These are phyloP conservation scores for Globisporangium nagaii DNA, from an alignment of 352 stramenopile species.

Conservation along the genomic window DNA sequence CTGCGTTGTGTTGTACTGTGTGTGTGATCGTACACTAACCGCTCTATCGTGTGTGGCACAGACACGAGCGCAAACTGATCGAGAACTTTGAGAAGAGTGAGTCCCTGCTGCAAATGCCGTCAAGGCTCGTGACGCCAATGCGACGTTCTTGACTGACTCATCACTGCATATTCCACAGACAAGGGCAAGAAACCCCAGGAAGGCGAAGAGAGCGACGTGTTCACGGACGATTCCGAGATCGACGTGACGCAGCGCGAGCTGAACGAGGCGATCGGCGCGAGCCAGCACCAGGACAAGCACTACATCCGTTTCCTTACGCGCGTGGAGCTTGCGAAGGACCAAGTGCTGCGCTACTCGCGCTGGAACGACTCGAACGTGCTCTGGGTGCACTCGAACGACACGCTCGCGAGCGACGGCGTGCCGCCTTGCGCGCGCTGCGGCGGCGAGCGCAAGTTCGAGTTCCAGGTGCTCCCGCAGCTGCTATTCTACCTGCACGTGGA, in stretches of 20 bases:
- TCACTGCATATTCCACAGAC: slow-evolving; percentile 11
- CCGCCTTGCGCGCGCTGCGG: slow-evolving; percentile 82
- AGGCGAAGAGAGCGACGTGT: slow-evolving; percentile 37
- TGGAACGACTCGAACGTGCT: slow-evolving; percentile 84
- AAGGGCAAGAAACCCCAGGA: slow-evolving; percentile 3
- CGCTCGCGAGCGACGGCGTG: slow-evolving; percentile 27
- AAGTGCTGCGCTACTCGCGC: slow-evolving; percentile 86
- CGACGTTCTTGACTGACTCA: not conserved
- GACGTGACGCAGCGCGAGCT: slow-evolving; percentile 73
- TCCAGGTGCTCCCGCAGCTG: slow-evolving; percentile 94
- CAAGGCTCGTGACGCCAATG: not conserved
- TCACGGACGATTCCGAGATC: slow-evolving; percentile 69
- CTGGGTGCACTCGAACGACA: slow-evolving; percentile 82
- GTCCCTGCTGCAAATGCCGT: too few relatives aligned
- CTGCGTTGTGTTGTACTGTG: slow-evolving; percentile 7
- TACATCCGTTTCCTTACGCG: slow-evolving; percentile 82
- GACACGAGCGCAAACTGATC: slow-evolving; percentile 64
- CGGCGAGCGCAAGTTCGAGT: slow-evolving; percentile 87
- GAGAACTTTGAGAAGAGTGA: slow-evolving; percentile 61
- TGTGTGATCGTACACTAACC: not conserved
- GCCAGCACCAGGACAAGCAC: slow-evolving; percentile 58
- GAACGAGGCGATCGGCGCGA: slow-evolving; percentile 60
- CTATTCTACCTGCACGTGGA: slow-evolving; percentile 89
- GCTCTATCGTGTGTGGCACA: slow-evolving; percentile 10
- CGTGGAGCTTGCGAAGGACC: slow-evolving; percentile 75